Evolutionary conservation across 2,329 filamentous ascomycete species (phyloP), one percentile per base, ranked within the genome.

Genomic region (Seiridium unicorne): DNA sequence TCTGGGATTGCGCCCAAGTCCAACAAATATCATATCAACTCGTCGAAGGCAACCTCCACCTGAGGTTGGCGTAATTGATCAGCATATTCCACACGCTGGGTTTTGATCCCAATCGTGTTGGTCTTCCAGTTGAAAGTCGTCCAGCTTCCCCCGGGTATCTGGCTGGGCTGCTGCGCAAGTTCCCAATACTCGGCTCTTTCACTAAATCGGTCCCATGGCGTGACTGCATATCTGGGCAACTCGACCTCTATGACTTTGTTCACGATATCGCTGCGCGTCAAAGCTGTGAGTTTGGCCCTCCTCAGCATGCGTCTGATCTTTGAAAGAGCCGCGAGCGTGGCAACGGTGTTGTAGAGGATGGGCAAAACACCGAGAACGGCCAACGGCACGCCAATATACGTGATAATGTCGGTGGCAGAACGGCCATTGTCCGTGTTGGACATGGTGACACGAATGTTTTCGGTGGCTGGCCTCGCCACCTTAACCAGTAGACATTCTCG

Each of bases 171-270:
- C 1, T 76, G 71, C 44, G 80, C 80, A 3, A 86, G 73, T 11
- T 75, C 74, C 84, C 87, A 89, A 72, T 89, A 89, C 55, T 84
- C 78, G 0, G 77, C 72, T 10, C 81, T 77, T 56, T 84, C 73
- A 62, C 75, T 72, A 61, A 82, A 81, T 32, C 86, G 78, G 63
- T 88, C 83, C 66, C 83, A 77, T 0, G 86, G 87, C 58, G 82
- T 84, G 53, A 89, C 85, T 3, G 84, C 86, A 66, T 86, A 88
- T 1, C 86, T 81, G 3, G 86, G 86, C 44, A 89, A 76, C 66
- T 89, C 86, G 42, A 89, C 83, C 68, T 89, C 86, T 44, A 89
- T 87, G 57, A 89, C 80, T 44, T 85, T 83, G 60, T 88, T 88
- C 63, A 89, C 83, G 2, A 89, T 80, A 61, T 87, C 85, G 68